Evolutionary conservation across 2,329 filamentous ascomycete species (phyloP).

Genomic region (Blastomyces parvus): DNA sequence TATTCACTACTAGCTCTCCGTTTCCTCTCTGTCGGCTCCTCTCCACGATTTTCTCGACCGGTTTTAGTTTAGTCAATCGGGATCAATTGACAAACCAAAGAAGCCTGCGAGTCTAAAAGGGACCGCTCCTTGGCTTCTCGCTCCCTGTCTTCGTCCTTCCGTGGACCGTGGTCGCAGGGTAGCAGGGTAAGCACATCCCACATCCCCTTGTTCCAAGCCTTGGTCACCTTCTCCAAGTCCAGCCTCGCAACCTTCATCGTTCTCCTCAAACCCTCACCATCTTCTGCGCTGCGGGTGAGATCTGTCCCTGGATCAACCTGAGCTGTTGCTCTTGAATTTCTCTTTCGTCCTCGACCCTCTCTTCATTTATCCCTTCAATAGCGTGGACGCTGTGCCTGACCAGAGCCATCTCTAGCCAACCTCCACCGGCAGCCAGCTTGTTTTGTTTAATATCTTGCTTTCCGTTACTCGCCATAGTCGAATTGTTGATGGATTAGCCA

Average conservation of each 20-base stretch:
- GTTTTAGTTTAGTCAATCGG: not conserved
- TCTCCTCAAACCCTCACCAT: not conserved
- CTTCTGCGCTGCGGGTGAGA: not conserved
- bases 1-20: not conserved
- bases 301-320: not conserved
- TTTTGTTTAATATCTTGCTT: not conserved
- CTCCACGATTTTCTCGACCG: not conserved
- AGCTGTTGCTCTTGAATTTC: not conserved
- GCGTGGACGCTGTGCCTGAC: not conserved
- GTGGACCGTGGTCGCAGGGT: too few relatives aligned
- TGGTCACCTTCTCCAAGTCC: not conserved
- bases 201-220: not conserved
- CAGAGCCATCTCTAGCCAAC: too few relatives aligned
- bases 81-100: not conserved
- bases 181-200: not conserved
- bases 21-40: not conserved
- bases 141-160: not conserved
- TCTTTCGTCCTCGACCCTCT: not conserved
- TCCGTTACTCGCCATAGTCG: not conserved
- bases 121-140: not conserved
- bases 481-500: not conserved
- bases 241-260: not conserved
- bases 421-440: not conserved
- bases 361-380: not conserved
- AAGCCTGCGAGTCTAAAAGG: not conserved